Percentiles rank a stretch among this genome's conserved stretches.
These are phyloP conservation scores for Verticillium longisporum DNA, from an alignment of 2,329 filamentous ascomycete species.

Conservation along the genomic window DNA sequence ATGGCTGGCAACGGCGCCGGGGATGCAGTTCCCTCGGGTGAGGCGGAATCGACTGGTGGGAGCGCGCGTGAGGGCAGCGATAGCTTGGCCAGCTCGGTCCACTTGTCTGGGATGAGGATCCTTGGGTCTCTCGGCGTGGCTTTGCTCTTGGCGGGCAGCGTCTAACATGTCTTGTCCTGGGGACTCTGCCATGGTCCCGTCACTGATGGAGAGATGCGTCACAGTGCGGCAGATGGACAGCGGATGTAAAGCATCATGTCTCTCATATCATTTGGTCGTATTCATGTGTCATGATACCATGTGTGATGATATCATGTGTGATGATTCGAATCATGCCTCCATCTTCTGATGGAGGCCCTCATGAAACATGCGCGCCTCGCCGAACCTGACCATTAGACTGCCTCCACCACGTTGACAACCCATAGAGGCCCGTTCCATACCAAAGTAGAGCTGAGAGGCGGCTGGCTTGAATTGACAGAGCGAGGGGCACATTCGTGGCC, in stretches of 20 bases:
- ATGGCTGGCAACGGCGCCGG: slow-evolving; percentile 7
- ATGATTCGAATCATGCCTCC: too few species aligned
- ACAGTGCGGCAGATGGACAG: too few species aligned
- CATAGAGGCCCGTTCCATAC: not conserved
- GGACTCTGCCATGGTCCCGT: too few species aligned
- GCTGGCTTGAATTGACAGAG: not conserved
- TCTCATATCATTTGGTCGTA: too few species aligned
- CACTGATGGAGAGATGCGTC: too few species aligned
- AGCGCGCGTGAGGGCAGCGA: not conserved
- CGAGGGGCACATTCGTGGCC: not conserved
- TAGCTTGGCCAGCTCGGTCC: not conserved
- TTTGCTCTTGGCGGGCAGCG: slow-evolving; percentile 7
- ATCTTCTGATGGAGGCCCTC: too few species aligned
- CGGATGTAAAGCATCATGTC: too few species aligned
- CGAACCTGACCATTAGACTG: not conserved
- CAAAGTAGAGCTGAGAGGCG: not conserved
- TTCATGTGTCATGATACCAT: too few species aligned
- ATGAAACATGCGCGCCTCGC: too few species aligned
- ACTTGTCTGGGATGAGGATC: slow-evolving; percentile 11
- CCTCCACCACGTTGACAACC: not conserved
- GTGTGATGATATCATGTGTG: too few species aligned
- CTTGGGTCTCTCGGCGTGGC: slow-evolving; percentile 12
- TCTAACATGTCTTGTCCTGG: not conserved
- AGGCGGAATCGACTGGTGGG: not conserved
- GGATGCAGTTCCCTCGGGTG: not conserved